phyloP scores from a whole-genome alignment of 2,329 filamentous ascomycete species.

The Ophiosphaerella narmari region DNA sequence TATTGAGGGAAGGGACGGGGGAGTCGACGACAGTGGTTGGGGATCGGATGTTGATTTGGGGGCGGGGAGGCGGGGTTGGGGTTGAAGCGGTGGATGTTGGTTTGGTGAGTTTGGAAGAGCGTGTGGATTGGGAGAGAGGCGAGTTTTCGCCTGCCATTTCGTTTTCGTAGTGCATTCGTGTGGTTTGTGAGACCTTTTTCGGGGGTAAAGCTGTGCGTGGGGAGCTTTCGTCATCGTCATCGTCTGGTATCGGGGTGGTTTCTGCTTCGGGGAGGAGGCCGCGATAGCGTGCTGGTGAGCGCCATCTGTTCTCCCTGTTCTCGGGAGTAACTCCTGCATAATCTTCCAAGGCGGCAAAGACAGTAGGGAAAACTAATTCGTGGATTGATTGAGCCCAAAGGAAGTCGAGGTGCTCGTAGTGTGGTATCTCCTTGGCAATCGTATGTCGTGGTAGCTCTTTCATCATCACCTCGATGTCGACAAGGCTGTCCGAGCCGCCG shows the following conservation, averaged over 20 bases:
- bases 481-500: slow-evolving; percentile 88
- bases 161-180: slow-evolving; percentile 13
- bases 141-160: slow-evolving; percentile 7
- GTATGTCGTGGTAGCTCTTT: slow-evolving; percentile 85
- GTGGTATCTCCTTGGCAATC: slow-evolving; percentile 80
- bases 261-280: slow-evolving; percentile 32
- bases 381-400: slow-evolving; percentile 90
- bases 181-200: slow-evolving; percentile 29
- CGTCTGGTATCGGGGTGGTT: slow-evolving; percentile 22
- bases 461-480: slow-evolving; percentile 92
- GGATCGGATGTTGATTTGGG: slow-evolving; percentile 23
- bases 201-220: slow-evolving; percentile 23
- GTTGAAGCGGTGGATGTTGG: slow-evolving; percentile 10
- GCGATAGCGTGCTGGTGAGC: slow-evolving; percentile 35
- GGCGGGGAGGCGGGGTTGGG: slow-evolving; percentile 14
- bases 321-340: slow-evolving; percentile 48
- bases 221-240: slow-evolving; percentile 35
- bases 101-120: slow-evolving; percentile 6
- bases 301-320: slow-evolving; percentile 28
- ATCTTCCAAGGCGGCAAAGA: slow-evolving; percentile 83
- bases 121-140: slow-evolving; percentile 5
- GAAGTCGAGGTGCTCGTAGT: slow-evolving; percentile 97
- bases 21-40: slow-evolving; percentile 19
- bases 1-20: slow-evolving; percentile 23
- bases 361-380: slow-evolving; percentile 82